Evolutionary conservation across 2,329 filamentous ascomycete species (phyloP).

Genomic region (Fusarium sp.): DNA sequence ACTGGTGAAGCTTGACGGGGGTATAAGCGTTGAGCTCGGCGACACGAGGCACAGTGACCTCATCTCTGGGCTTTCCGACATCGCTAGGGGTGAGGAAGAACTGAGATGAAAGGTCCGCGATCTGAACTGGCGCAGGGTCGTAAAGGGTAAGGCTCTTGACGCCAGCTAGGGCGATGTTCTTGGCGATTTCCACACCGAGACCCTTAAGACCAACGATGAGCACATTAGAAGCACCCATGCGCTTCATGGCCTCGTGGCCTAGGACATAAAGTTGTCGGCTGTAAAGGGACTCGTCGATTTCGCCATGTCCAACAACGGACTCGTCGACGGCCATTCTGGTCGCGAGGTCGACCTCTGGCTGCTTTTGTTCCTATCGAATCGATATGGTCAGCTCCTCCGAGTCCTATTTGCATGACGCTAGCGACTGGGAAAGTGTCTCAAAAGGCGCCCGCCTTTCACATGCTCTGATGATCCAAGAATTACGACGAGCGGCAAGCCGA

Average conservation of each 20-base stretch:
- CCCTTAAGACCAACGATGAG: slow-evolving; percentile 93
- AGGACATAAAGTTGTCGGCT: slow-evolving; percentile 79
- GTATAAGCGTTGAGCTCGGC: slow-evolving; percentile 97
- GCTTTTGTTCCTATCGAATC: slow-evolving; percentile 59
- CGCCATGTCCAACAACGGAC: slow-evolving; percentile 63
- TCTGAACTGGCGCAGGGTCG: slow-evolving; percentile 85
- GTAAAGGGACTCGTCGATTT: slow-evolving; percentile 80
- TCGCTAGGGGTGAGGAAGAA: slow-evolving; percentile 94
- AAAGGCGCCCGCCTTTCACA: slow-evolving; percentile 3
- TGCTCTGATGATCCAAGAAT: not conserved
- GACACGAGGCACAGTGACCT: slow-evolving; percentile 87
- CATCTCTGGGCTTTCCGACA: slow-evolving; percentile 90
- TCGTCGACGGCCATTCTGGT: slow-evolving; percentile 75
- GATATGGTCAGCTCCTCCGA: slow-evolving; percentile 11
- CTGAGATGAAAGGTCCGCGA: slow-evolving; percentile 93
- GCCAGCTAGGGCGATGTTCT: slow-evolving; percentile 97
- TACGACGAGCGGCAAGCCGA: not conserved
- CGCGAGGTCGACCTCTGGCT: slow-evolving; percentile 70
- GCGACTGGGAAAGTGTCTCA: not conserved
- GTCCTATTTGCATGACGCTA: not conserved
- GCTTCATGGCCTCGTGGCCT: slow-evolving; percentile 92
- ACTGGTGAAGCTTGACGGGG: slow-evolving; percentile 81
- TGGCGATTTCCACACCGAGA: slow-evolving; percentile 96
- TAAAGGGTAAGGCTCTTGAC: slow-evolving; percentile 97
- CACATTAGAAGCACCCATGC: slow-evolving; percentile 96